phyloP scores from a whole-genome alignment of 2,329 filamentous ascomycete species.

The Rhynchosporium secalis region DNA sequence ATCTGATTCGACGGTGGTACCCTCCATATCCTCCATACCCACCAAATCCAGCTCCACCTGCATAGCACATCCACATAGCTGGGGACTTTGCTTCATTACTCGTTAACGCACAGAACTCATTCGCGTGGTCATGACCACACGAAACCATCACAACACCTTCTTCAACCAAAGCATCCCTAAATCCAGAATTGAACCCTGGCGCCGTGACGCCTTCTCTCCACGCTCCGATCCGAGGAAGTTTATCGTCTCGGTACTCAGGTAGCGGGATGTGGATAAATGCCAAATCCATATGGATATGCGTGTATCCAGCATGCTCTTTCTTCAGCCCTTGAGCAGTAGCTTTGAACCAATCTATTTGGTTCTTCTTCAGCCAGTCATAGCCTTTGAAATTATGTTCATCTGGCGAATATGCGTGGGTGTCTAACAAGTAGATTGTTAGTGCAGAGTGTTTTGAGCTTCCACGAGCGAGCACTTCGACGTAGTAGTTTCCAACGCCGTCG shows the following conservation, averaged over 20 bases:
- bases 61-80: slow-evolving; percentile 97
- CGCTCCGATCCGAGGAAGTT: slow-evolving; percentile 64
- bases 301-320: slow-evolving; percentile 78
- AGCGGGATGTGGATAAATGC: slow-evolving; percentile 97
- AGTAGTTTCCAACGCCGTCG: slow-evolving; percentile 93
- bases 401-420: slow-evolving; percentile 89
- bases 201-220: slow-evolving; percentile 86
- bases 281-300: slow-evolving; percentile 89
- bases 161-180: slow-evolving; percentile 84
- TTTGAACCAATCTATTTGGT: slow-evolving; percentile 93
- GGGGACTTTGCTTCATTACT: slow-evolving; percentile 47
- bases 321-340: slow-evolving; percentile 73
- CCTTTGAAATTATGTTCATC: slow-evolving; percentile 86
- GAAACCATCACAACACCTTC: slow-evolving; percentile 84
- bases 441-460: slow-evolving; percentile 82
- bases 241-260: slow-evolving; percentile 74
- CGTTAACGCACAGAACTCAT: slow-evolving; percentile 87
- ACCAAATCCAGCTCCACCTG: slow-evolving; percentile 86
- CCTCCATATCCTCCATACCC: slow-evolving; percentile 91
- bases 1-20: slow-evolving; percentile 77
- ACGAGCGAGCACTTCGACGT: slow-evolving; percentile 82
- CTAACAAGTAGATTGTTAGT: slow-evolving; percentile 89
- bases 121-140: slow-evolving; percentile 94
- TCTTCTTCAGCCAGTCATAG: slow-evolving; percentile 96
- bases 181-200: slow-evolving; percentile 86